Evolutionary conservation across 2,329 filamentous ascomycete species (phyloP).

Genomic region (Colletotrichum filicis): DNA sequence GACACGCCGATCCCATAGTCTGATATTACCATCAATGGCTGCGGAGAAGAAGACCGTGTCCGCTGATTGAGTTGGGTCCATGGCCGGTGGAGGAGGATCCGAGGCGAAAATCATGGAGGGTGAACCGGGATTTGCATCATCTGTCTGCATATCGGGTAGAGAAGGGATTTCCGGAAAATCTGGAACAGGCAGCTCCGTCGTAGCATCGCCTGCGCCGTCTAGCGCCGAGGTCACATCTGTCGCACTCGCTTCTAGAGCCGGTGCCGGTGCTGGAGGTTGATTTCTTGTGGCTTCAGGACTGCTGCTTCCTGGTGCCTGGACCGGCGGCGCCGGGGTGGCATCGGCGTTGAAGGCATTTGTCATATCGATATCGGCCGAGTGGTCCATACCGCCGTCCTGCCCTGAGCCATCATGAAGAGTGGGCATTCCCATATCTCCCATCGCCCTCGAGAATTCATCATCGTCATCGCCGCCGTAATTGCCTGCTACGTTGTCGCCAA

Average conservation of each 20-base stretch:
- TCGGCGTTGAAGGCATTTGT: constrained; percentile 44
- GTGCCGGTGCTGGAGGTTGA: constrained; percentile 2
- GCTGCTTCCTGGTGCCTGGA: constrained; percentile 37
- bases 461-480: constrained; percentile 77
- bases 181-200: not conserved
- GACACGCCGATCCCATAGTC: constrained; percentile 92
- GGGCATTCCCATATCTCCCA: constrained; percentile 62
- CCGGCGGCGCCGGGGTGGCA: constrained; percentile 40
- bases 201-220: constrained; percentile 1
- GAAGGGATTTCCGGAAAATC: constrained; percentile 21
- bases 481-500: constrained; percentile 77
- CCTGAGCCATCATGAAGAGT: constrained; percentile 48
- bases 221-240: not conserved
- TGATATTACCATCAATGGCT: constrained; percentile 85
- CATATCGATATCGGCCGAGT: constrained; percentile 57
- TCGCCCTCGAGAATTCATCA: constrained; percentile 82
- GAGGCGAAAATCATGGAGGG: constrained; percentile 52
- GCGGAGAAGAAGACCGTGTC: constrained; percentile 89
- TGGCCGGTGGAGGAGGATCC: constrained; percentile 50
- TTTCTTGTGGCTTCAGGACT: constrained; percentile 24
- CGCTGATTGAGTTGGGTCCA: constrained; percentile 69
- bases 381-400: constrained; percentile 50
- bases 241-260: constrained; percentile 4
- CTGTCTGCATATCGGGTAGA: constrained; percentile 3
- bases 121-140: constrained; percentile 41